These are phyloP conservation scores for Simplicillium sp. DNA, from an alignment of 2,329 filamentous ascomycete genomes.

Conservation along the genomic window DNA sequence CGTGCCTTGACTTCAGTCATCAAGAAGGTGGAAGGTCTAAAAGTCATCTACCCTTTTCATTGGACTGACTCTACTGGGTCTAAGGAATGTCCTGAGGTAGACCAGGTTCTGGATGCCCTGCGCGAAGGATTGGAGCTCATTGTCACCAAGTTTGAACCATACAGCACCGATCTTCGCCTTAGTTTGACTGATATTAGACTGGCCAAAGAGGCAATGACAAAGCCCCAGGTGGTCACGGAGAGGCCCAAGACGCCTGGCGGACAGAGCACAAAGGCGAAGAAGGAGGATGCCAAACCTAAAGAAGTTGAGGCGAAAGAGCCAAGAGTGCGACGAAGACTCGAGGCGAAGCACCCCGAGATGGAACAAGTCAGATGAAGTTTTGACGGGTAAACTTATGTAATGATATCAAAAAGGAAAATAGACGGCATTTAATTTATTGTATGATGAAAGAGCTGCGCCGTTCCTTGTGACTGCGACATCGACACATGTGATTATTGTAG, in stretches of 20 bases:
- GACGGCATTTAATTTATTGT: neutral
- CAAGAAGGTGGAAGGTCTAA: conserved; percentile 59
- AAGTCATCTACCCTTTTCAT: conserved; percentile 49
- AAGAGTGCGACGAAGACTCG: conserved; percentile 6
- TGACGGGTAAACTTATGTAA: conserved; percentile 1
- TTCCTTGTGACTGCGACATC: too few relatives aligned
- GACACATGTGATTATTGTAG: too few relatives aligned
- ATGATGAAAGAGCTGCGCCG: too few relatives aligned
- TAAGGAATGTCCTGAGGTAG: conserved; percentile 55
- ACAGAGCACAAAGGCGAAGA: neutral
- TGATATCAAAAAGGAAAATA: neutral
- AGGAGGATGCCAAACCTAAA: conserved; percentile 12
- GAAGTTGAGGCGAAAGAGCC: conserved; percentile 8
- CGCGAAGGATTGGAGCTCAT: conserved; percentile 57
- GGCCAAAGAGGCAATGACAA: conserved; percentile 55
- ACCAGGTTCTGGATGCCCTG: conserved; percentile 56
- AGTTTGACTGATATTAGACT: conserved; percentile 61
- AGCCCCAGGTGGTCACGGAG: conserved; percentile 1
- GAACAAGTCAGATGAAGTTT: conserved; percentile 14
- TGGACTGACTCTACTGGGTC: conserved; percentile 67
- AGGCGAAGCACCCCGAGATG: conserved; percentile 4
- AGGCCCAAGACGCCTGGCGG: conserved; percentile 10
- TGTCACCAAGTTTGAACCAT: conserved; percentile 63
- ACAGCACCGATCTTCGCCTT: conserved; percentile 61
- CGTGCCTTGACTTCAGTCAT: conserved; percentile 62